These are phyloP conservation scores for Fusarium mundagurra DNA, from an alignment of 2,329 filamentous ascomycete genomes.

Conservation along the genomic window DNA sequence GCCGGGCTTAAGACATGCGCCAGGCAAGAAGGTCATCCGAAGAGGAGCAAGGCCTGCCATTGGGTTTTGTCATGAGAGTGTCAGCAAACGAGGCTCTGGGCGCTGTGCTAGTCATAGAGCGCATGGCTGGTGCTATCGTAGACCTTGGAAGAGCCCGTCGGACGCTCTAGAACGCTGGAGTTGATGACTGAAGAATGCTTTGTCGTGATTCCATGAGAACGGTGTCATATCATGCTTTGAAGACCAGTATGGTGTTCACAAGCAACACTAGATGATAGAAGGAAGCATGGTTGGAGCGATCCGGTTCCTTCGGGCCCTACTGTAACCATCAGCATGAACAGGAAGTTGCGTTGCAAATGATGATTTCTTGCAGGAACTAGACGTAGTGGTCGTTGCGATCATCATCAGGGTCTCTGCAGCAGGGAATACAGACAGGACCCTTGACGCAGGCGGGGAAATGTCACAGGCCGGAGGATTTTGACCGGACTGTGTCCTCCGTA, in stretches of 20 bases:
- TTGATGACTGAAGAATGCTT: not conserved
- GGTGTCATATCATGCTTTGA: conserved; percentile 22
- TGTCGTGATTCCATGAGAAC: conserved; percentile 6
- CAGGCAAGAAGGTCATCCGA: conserved; percentile 34
- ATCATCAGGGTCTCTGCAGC: conserved; percentile 31
- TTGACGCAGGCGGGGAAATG: conserved; percentile 17
- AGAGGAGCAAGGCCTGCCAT: conserved; percentile 7
- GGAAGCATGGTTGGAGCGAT: conserved; percentile 15
- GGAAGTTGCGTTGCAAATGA: not conserved
- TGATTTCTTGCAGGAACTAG: not conserved
- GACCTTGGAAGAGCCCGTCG: conserved; percentile 6
- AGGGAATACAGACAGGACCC: conserved; percentile 9
- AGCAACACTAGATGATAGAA: not conserved
- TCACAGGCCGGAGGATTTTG: conserved; percentile 34
- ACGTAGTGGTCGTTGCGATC: conserved; percentile 23
- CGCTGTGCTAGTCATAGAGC: conserved; percentile 5
- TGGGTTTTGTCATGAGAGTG: conserved; percentile 17
- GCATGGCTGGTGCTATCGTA: conserved; percentile 9
- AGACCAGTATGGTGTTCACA: not conserved
- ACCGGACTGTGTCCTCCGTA: conserved; percentile 20
- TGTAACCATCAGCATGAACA: not conserved
- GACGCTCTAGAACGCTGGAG: not conserved
- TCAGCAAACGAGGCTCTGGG: conserved; percentile 27
- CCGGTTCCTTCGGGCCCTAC: conserved; percentile 30
- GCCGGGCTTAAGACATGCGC: conserved; percentile 34